A percentile compares a stretch with the other conserved stretches of the same genome.
Evolutionary conservation across 352 stramenopile species (phyloP).

Genomic region (Thalassiosira exigua): DNA sequence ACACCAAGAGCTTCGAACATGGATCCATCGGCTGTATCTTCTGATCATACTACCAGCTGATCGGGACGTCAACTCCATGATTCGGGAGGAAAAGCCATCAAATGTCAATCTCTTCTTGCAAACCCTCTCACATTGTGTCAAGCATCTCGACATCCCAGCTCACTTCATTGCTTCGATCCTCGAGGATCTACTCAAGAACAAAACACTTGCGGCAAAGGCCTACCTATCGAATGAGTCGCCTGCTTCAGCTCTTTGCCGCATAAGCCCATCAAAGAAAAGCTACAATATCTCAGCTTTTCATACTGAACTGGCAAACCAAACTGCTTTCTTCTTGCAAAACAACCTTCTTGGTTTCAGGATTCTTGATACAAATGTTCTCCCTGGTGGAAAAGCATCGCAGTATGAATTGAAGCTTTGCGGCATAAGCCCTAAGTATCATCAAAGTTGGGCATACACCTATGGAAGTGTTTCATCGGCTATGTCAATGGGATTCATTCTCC

Average conservation of each 20-base stretch:
- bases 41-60: constrained; percentile 24
- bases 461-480: neutral
- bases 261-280: constrained; percentile 24
- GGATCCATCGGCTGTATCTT: constrained; percentile 30
- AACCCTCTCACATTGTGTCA: constrained; percentile 28
- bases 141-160: constrained; percentile 14
- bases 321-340: constrained; percentile 41
- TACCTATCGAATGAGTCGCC: constrained; percentile 39
- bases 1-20: constrained; percentile 17
- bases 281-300: constrained; percentile 38
- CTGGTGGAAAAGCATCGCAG: constrained; percentile 21
- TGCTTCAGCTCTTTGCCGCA: constrained; percentile 4
- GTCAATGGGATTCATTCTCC: constrained; percentile 27
- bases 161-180: constrained; percentile 31
- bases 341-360: constrained; percentile 28
- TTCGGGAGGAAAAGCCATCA: constrained; percentile 28
- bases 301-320: constrained; percentile 36
- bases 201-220: constrained; percentile 21
- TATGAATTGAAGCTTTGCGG: constrained; percentile 34
- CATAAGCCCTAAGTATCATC: constrained; percentile 12
- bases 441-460: constrained; percentile 14
- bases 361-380: constrained; percentile 19
- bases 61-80: constrained; percentile 13
- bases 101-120: constrained; percentile 25
- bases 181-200: constrained; percentile 22